Evolutionary conservation across 192 early-diverging fungal species (phyloP), one percentile per base, ranked within the genome.

Genomic region (Dispira simplex): DNA sequence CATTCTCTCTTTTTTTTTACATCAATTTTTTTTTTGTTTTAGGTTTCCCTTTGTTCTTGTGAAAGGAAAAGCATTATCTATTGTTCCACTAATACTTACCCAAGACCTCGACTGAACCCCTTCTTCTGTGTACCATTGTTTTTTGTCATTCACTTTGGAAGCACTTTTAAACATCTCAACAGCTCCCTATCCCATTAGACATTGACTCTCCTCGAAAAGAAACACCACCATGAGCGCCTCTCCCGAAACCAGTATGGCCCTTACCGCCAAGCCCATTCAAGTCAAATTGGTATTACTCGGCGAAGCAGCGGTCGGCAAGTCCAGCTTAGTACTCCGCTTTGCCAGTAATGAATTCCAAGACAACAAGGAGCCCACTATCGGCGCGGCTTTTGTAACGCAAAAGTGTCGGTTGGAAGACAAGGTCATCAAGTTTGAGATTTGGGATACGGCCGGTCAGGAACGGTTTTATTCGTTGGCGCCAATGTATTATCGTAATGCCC

Each of bases 281-380:
- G 92, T 98, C 46, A 98, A 98, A 72, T 85, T 98, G n/a, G 95
- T 98, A 12, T 80, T 98, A 44, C 83, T 98, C 62, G 86, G 86
- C 44, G 86, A 89, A 71, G 90, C 95, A n/a, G 93, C 95, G 62
- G 96, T 99, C 48, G 97, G 97, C 67, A 99, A 99, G 73, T 95
- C 91, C 14, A 93, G 90, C 77, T 79, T 99, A 46, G 93, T 97
- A 12, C 75, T 93, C 60, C 86, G 94, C 14, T 97, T 96, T 73
- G 92, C 93, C 43, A 92, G 92, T 76, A 81, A 91, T 73, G 90
- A 95, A 72, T 99, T 92, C 71, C 81, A 87, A 59, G 92, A 95
- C 54, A 94, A 97, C 80, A 93, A 91, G 67, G 95, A 99, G 73
- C 92, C 97, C 9, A 99, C 97, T 45, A 98, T 99, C 75, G 96